Conservation (phyloP, 2,329 filamentous ascomycete genomes). For the Cryphonectria radicalis region DNA sequence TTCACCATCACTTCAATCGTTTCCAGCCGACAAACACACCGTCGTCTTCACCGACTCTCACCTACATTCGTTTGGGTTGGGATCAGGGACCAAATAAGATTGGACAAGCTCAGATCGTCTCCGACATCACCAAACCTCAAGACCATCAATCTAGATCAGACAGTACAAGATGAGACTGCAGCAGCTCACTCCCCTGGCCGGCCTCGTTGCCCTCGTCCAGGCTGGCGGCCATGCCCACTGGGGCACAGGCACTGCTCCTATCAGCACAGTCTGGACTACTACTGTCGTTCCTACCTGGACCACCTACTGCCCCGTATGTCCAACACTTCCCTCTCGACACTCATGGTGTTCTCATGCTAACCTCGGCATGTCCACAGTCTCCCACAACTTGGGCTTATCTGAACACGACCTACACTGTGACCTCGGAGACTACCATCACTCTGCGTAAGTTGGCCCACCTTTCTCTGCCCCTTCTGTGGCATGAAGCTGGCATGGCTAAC, state of each 20-base stretch:
- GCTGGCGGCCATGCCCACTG: conserved; percentile 30
- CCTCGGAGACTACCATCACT: conserved; percentile 47
- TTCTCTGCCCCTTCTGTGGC: not conserved
- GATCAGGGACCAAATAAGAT: not conserved
- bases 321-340: not conserved
- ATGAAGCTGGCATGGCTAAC: conserved; percentile 34
- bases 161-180: conserved; percentile 32
- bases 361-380: conserved; percentile 33
- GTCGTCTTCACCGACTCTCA: conserved; percentile 22
- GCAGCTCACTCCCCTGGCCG: conserved; percentile 24
- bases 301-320: conserved; percentile 50
- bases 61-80: conserved; percentile 20
- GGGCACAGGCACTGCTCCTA: conserved; percentile 26
- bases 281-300: conserved; percentile 44
- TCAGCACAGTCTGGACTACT: conserved; percentile 41
- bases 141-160: not conserved
- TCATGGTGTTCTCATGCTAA: not conserved
- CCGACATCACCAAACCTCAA: not conserved
- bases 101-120: not conserved
- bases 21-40: conserved; percentile 18
- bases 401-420: conserved; percentile 50
- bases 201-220: conserved; percentile 25
- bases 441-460: conserved; percentile 43
- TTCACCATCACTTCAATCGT: conserved; percentile 20
- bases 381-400: conserved; percentile 46